These are phyloP conservation scores for Rhododendron molle DNA, from an alignment of 148 eudicot genomes.

Conservation along the genomic window DNA sequence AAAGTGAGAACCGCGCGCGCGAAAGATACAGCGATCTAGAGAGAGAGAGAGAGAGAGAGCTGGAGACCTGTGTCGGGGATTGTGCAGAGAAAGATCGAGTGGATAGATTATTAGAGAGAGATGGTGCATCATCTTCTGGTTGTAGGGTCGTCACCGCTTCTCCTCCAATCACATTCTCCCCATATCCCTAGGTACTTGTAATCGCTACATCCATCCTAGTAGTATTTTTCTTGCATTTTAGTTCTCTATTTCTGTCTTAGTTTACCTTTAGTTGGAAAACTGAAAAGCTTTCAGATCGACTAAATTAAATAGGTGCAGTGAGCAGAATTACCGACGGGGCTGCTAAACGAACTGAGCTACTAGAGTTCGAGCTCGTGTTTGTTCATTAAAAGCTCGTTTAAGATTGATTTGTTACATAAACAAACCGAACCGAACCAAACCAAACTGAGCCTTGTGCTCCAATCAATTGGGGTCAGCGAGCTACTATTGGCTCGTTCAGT, in stretches of 20 bases:
- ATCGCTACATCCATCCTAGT: background rate
- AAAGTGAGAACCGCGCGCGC: background rate
- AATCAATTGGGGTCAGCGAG: no score
- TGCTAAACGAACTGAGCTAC: background rate
- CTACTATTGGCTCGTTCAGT: no score
- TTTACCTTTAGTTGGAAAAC: background rate
- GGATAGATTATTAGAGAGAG: background rate
- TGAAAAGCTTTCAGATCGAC: background rate
- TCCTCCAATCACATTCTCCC: constrained; percentile 25
- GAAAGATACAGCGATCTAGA: background rate
- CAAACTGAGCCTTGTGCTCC: no score
- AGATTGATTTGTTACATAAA: no score
- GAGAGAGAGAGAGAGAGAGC: background rate
- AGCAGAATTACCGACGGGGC: background rate
- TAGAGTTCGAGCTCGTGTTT: background rate
- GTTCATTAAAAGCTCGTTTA: no score
- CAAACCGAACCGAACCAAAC: no score
- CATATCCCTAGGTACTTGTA: constrained; percentile 20
- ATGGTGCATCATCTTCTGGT: constrained; percentile 23
- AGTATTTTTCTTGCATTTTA: background rate
- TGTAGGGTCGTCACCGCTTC: constrained; percentile 23
- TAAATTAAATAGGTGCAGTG: background rate
- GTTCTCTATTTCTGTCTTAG: background rate
- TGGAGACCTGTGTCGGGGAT: background rate
- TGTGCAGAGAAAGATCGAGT: background rate